Evolutionary conservation across 768 basidiomycete genomes (phyloP).

Genomic region (Amanita pseudoporphyria): DNA sequence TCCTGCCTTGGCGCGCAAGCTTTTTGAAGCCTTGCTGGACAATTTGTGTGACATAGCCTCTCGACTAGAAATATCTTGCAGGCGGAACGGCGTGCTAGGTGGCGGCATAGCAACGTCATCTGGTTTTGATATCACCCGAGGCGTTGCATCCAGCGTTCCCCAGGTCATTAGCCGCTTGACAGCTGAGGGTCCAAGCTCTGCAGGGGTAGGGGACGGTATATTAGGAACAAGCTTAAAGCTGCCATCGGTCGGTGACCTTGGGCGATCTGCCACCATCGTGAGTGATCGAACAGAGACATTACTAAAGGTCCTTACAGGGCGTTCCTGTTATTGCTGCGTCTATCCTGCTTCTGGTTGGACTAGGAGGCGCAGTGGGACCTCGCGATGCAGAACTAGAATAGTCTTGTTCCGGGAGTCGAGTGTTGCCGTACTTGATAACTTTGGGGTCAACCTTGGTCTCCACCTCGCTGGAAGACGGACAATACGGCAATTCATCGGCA

Average conservation of each 20-base stretch:
- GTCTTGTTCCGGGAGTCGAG: slow-evolving; percentile 71
- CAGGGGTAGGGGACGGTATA: slow-evolving; percentile 81
- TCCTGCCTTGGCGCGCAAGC: slow-evolving; percentile 68
- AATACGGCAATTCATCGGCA: slow-evolving; percentile 76
- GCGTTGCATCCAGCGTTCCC: slow-evolving; percentile 90
- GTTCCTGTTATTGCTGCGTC: slow-evolving; percentile 90
- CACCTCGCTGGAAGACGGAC: slow-evolving; percentile 25
- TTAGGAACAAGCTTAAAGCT: slow-evolving; percentile 74
- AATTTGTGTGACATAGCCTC: slow-evolving; percentile 78
- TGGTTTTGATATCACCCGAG: slow-evolving; percentile 67
- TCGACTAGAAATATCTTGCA: slow-evolving; percentile 67
- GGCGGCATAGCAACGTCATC: slow-evolving; percentile 41
- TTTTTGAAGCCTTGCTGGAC: slow-evolving; percentile 73
- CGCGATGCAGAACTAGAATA: slow-evolving; percentile 31
- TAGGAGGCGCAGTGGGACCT: slow-evolving; percentile 56
- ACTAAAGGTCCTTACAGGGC: slow-evolving; percentile 51
- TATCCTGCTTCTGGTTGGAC: slow-evolving; percentile 85
- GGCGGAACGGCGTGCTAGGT: slow-evolving; percentile 63
- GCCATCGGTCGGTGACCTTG: slow-evolving; percentile 41
- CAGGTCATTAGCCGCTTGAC: slow-evolving; percentile 96
- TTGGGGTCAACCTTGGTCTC: slow-evolving; percentile 34
- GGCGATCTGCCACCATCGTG: slow-evolving; percentile 39
- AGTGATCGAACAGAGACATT: slow-evolving; percentile 5
- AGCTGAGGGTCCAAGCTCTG: slow-evolving; percentile 69
- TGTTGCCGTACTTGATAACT: slow-evolving; percentile 70